phyloP scores from a whole-genome alignment of 2,329 filamentous ascomycete species.

The Monilinia laxa region DNA sequence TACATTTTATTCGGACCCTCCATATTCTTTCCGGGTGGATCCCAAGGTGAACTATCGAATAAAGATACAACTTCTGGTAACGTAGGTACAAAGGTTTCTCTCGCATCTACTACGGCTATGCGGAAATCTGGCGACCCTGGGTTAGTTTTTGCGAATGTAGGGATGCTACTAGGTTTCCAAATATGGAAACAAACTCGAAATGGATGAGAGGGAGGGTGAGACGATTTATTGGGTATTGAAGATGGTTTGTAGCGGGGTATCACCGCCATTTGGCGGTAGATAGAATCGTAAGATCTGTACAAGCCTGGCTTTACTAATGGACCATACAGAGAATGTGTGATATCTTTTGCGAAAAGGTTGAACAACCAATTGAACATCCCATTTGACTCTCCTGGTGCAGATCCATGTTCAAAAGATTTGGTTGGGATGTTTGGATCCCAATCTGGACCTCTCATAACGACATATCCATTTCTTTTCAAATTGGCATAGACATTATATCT shows the following conservation, averaged over 20 bases:
- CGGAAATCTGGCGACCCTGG: constrained; percentile 81
- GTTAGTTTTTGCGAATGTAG: constrained; percentile 72
- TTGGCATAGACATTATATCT: constrained; percentile 87
- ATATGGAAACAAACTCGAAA: constrained; percentile 78
- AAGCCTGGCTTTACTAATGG: constrained; percentile 63
- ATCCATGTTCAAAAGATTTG: constrained; percentile 17
- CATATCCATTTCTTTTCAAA: constrained; percentile 79
- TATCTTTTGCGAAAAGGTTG: constrained; percentile 34
- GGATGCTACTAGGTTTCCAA: constrained; percentile 67
- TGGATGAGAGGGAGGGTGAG: constrained; percentile 45
- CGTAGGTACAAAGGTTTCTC: constrained; percentile 68
- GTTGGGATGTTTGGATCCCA: constrained; percentile 43
- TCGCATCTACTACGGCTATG: constrained; percentile 77
- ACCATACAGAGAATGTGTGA: constrained; percentile 43
- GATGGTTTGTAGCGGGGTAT: constrained; percentile 69
- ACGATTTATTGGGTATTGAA: constrained; percentile 37
- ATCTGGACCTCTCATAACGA: constrained; percentile 68
- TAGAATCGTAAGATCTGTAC: constrained; percentile 64
- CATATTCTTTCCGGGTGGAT: constrained; percentile 51
- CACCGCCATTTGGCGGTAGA: constrained; percentile 75
- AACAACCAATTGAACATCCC: constrained; percentile 40
- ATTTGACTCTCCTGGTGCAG: constrained; percentile 22
- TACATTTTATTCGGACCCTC: constrained; percentile 59
- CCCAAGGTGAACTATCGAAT: constrained; percentile 70
- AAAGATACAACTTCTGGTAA: constrained; percentile 69